Base-by-base conservation (phyloP, 352 stramenopile genomes). In the Pythium volutum region DNA sequence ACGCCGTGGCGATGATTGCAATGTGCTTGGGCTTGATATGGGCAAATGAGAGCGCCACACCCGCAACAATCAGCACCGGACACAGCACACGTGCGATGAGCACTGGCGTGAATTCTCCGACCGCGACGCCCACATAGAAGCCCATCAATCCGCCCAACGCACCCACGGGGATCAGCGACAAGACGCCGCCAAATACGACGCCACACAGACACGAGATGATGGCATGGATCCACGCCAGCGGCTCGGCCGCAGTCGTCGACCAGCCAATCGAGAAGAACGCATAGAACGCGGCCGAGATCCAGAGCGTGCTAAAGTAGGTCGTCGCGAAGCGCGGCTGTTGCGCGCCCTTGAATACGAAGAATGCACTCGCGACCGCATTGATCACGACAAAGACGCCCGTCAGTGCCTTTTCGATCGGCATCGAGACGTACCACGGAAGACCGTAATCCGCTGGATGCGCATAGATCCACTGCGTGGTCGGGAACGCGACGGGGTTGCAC, bases 381-480 rank as follows among this genome's bases (percentile, higher is more conserved):
- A 91, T 18, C 9, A 80, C 58, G 18, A 83, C 81, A 23, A 92
- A 87, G 16, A 85, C 46, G 25, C 73, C 60, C 20, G 75, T 53
- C 1, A 94, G 62, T 4, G 34, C 69, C 3, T 62, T 42, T 23
- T 88, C 79, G 3, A 92, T 65, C 26, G 63, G 72, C 26, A 96
- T 59, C 23, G 83, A 80, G 15, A 81, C 73, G 38, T 96, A 96
- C 84, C 85, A 96, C 15, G 87, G 80, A 3, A 96, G 71, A 34
- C 87, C 87, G 59, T 89, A 96, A 23, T 85, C 66, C 10, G 92
- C 87, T 2, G 87, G 87, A 69, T 98, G 90, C 39, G 77, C 71
- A 43, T 90, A 89, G 66, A 99, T 98, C 81, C 87, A 99, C 15
- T 88, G 67, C 6, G 72, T 82, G 14, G 95, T 98, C 20, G 93